Base-by-base conservation (phyloP, 2,329 filamentous ascomycete species). In the Diaporthe longicolla region DNA sequence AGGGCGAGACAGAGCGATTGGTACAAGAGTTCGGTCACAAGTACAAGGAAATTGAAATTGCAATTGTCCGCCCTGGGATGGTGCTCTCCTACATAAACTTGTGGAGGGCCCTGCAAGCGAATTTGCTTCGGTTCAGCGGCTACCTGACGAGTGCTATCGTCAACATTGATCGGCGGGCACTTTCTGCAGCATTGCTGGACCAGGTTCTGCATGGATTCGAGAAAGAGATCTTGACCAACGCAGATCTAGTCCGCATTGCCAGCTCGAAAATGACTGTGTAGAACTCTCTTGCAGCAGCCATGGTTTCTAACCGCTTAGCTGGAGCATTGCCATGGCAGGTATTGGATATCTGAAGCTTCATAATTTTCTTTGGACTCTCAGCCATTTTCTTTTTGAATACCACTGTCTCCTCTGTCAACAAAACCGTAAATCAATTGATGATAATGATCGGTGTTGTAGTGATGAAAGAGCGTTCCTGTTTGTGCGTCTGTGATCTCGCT, bases 1-100 rank as follows among this genome's bases (percentile, higher is more conserved):
- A 89, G 87, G 87, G 87, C 9, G 83, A 86, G 55, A 83, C 84
- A 0, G 88, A 89, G 75, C 83, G 77, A 10, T 77, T 80, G 24
- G 79, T 89, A 5, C 81, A 88, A 5, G 81, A 81, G 1, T 84
- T 83, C 26, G 85, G 85, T 3, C 77, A 81, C 26, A 76, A 85
- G 11, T 81, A 84, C n/a, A 76, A 81, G 1, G 83, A 81, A 3
- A 35, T 87, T 32, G 82, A 87, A 72, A 81, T 79, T 0, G 79
- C 79, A n/a, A 78, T 85, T 1, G 83, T 81, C 8, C 87, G 85
- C 72, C 82, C 85, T 0, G 87, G 87, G 0, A 73, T 86, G 21
- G 85, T 89, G 70, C 81, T 40, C 1, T 61, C 35, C 8, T 43
- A 15, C 7, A 43, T 43, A 26, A 43, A 19, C 13, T 10, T 15